phyloP scores from a whole-genome alignment of 2,329 filamentous ascomycete genomes.

The Scleromitrula shiraiana region DNA sequence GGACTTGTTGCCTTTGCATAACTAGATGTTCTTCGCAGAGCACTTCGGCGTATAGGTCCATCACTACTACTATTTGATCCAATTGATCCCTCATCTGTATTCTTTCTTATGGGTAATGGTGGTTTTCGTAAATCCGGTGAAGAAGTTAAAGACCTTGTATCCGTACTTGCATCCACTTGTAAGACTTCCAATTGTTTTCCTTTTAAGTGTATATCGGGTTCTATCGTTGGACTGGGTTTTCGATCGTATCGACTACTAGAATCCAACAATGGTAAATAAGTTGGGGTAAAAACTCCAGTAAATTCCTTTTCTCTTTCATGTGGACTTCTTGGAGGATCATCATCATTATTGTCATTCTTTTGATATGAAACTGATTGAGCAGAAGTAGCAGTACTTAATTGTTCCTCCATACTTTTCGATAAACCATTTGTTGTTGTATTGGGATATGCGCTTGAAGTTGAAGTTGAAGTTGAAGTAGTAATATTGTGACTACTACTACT shows the following conservation, averaged over 20 bases:
- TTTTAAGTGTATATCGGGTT: slow-evolving; percentile 11
- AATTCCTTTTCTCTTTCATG: slow-evolving; percentile 53
- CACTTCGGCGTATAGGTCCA: slow-evolving; percentile 43
- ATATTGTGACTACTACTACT: too few relatives aligned
- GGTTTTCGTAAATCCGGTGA: slow-evolving; percentile 21
- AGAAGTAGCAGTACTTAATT: neutral
- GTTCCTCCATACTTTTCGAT: too few relatives aligned
- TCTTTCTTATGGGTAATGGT: slow-evolving; percentile 22
- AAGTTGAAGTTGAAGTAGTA: too few relatives aligned
- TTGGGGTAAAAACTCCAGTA: slow-evolving; percentile 54
- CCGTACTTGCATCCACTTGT: slow-evolving; percentile 19
- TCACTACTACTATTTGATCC: slow-evolving; percentile 49
- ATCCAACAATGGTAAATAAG: slow-evolving; percentile 54
- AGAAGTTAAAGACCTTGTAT: slow-evolving; percentile 17
- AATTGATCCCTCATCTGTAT: slow-evolving; percentile 34
- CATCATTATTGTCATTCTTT: slow-evolving; percentile 16
- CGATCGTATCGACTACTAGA: slow-evolving; percentile 23
- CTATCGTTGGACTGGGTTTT: slow-evolving; percentile 1
- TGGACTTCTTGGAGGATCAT: slow-evolving; percentile 35
- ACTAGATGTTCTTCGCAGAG: slow-evolving; percentile 46
- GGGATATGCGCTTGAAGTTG: too few relatives aligned
- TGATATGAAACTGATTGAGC: neutral
- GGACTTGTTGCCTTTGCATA: slow-evolving; percentile 45
- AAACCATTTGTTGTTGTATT: too few relatives aligned
- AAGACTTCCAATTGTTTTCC: slow-evolving; percentile 16